These are phyloP conservation scores for Cladophialophora psammophila DNA, from an alignment of 2,329 filamentous ascomycete genomes.

Conservation along the genomic window DNA sequence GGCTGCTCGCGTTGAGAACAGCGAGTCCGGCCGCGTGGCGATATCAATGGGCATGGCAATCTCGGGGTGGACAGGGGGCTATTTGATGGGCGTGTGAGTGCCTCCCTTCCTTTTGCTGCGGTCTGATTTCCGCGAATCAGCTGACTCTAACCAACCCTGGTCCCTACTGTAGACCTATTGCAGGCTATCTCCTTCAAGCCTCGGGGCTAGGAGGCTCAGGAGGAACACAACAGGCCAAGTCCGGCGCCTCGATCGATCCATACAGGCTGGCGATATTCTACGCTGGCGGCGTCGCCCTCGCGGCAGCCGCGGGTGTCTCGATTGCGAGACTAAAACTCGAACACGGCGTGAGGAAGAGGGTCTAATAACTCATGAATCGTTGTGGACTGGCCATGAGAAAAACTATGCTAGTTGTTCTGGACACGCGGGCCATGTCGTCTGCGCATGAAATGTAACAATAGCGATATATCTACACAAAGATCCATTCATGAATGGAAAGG, in stretches of 20 bases:
- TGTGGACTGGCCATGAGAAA: not conserved
- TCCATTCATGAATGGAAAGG: no score
- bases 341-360: slow-evolving; percentile 32
- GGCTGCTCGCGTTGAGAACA: slow-evolving; percentile 56
- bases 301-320: slow-evolving; percentile 53
- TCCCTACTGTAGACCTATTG: slow-evolving; percentile 59
- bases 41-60: slow-evolving; percentile 69
- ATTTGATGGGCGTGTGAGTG: slow-evolving; percentile 60
- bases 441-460: no score
- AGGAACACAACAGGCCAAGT: not conserved
- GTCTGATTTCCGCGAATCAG: no score
- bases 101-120: not conserved
- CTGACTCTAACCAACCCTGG: not conserved
- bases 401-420: no score
- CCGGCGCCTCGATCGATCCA: slow-evolving; percentile 53
- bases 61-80: slow-evolving; percentile 67
- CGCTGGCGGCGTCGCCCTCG: slow-evolving; percentile 62
- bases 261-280: slow-evolving; percentile 70
- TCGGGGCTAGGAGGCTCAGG: slow-evolving; percentile 55
- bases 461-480: no score
- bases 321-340: slow-evolving; percentile 54
- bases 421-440: no score
- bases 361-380: no score
- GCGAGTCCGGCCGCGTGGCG: slow-evolving; percentile 49
- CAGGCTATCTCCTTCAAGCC: slow-evolving; percentile 65